These are phyloP conservation scores for Wickerhamiella qilinensis DNA, from an alignment of 805 yeast genomes.

Conservation along the genomic window DNA sequence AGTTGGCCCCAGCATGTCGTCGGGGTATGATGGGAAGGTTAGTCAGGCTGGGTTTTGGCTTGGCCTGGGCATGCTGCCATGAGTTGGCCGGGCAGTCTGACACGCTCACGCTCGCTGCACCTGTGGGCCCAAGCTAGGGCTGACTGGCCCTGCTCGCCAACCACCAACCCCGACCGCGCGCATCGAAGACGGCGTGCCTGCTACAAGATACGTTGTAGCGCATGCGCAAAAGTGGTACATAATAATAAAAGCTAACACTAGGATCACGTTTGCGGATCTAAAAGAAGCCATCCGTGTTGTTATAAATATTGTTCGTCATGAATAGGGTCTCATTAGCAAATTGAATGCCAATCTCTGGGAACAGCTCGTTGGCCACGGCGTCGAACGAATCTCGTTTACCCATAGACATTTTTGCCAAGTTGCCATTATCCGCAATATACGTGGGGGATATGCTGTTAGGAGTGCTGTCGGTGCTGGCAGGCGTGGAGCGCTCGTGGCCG, in stretches of 20 bases:
- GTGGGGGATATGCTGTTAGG: not conserved
- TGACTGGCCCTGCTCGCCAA: too few relatives aligned
- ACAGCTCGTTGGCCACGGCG: constrained; percentile 1
- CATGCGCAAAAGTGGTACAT: too few relatives aligned
- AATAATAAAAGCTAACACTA: too few relatives aligned
- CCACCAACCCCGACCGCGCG: too few relatives aligned
- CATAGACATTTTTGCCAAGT: not conserved
- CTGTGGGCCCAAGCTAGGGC: too few relatives aligned
- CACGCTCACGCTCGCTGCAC: too few relatives aligned
- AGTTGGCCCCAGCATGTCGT: not conserved
- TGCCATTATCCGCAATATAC: not conserved
- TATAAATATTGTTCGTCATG: constrained; percentile 1
- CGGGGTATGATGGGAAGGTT: not conserved
- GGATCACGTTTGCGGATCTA: too few relatives aligned
- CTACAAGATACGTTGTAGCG: too few relatives aligned
- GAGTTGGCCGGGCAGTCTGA: too few relatives aligned
- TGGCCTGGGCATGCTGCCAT: too few relatives aligned
- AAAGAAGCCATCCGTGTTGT: not conserved
- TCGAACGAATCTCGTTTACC: not conserved
- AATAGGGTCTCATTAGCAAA: not conserved
- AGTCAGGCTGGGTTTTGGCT: not conserved
- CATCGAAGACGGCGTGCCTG: too few relatives aligned
- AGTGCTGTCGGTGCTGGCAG: not conserved
- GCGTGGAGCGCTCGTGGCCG: not conserved
- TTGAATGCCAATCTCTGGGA: constrained; percentile 4